phyloP scores from a whole-genome alignment of 352 stramenopile species.

The Pythium sukuiense region DNA sequence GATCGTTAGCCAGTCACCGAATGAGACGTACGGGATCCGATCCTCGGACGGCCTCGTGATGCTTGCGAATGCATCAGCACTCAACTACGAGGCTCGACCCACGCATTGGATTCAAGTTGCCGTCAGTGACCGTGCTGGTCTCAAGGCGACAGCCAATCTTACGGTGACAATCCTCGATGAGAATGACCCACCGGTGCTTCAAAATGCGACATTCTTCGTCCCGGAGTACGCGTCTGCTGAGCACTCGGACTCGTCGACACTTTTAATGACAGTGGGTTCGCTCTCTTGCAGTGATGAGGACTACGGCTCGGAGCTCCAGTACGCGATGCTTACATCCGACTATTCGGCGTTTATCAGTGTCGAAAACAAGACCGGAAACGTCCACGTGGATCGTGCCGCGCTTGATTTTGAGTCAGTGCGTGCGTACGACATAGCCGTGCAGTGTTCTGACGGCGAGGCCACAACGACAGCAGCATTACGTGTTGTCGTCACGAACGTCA shows the following conservation, averaged over 20 bases:
- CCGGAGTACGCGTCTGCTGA: constrained; percentile 4
- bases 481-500: constrained; percentile 46
- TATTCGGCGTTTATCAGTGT: constrained; percentile 35
- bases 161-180: constrained; percentile 22
- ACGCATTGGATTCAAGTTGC: constrained; percentile 22
- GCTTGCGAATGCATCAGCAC: constrained; percentile 1
- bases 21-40: constrained; percentile 18
- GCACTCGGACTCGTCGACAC: not conserved
- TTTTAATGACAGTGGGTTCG: constrained; percentile 34
- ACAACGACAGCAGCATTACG: constrained; percentile 14
- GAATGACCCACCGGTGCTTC: constrained; percentile 29
- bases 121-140: constrained; percentile 19
- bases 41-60: constrained; percentile 19
- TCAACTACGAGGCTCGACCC: constrained; percentile 25
- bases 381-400: constrained; percentile 38
- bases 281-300: constrained; percentile 58
- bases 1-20: constrained; percentile 15
- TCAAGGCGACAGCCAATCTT: constrained; percentile 15
- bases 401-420: constrained; percentile 51
- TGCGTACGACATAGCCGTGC: constrained; percentile 28
- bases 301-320: constrained; percentile 34
- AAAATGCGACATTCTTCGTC: constrained; percentile 25
- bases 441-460: constrained; percentile 43
- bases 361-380: constrained; percentile 39
- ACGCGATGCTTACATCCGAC: constrained; percentile 27